phyloP scores from a whole-genome alignment of 768 basidiomycete species.

The Termitomyces sp. region DNA sequence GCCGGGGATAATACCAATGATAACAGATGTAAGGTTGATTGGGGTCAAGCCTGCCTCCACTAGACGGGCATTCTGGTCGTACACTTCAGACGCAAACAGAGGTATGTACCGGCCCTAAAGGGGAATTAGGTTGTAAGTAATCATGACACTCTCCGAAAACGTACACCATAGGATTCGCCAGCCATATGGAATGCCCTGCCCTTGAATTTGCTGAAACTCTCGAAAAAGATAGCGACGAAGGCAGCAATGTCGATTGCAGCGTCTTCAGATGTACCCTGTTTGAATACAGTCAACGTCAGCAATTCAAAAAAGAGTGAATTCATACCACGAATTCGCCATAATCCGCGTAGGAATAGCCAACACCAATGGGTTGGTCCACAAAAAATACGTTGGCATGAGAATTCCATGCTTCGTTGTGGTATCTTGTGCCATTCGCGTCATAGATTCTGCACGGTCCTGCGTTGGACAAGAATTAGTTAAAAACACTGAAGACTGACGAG shows the following conservation, averaged over 20 bases:
- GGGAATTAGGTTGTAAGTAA: too few relatives aligned
- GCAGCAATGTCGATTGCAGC: slow-evolving; percentile 69
- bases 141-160: slow-evolving; percentile 9
- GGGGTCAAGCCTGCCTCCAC: slow-evolving; percentile 48
- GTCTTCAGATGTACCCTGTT: slow-evolving; percentile 58
- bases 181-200: slow-evolving; percentile 62
- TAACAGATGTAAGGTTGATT: slow-evolving; percentile 66
- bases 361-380: slow-evolving; percentile 59
- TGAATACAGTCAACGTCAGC: background rate
- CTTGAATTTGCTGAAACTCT: slow-evolving; percentile 68
- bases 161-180: slow-evolving; percentile 76
- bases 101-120: slow-evolving; percentile 65
- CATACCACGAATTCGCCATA: slow-evolving; percentile 56
- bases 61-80: slow-evolving; percentile 64
- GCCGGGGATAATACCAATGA: slow-evolving; percentile 51
- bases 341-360: slow-evolving; percentile 63
- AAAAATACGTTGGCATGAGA: slow-evolving; percentile 61
- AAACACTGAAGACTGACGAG: background rate
- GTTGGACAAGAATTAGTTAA: background rate
- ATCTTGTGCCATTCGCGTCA: slow-evolving; percentile 43
- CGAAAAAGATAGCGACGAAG: slow-evolving; percentile 71
- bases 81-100: slow-evolving; percentile 71
- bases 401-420: slow-evolving; percentile 65
- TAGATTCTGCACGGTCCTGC: slow-evolving; percentile 66
- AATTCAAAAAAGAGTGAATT: background rate